Evolutionary conservation across 2,329 filamentous ascomycete species (phyloP).

Genomic region (Colletotrichum sp.): DNA sequence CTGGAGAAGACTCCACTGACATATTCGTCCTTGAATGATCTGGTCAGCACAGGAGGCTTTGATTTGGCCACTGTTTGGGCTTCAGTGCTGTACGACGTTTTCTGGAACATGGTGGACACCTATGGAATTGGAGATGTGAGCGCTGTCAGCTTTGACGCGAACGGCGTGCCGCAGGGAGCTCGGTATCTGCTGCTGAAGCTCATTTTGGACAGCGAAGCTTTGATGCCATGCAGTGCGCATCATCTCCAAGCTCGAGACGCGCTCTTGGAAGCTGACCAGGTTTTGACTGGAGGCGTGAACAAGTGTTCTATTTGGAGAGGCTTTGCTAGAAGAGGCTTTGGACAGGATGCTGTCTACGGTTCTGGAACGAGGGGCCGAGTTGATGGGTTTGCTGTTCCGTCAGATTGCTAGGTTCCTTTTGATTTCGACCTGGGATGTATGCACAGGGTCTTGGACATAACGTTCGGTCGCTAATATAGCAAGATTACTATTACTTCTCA

Average conservation of each 20-base stretch:
- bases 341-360: background rate
- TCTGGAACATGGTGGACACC: background rate
- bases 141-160: background rate
- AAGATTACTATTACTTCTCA: background rate
- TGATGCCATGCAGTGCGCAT: background rate
- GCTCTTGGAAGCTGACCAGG: background rate
- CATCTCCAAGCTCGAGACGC: background rate
- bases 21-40: background rate
- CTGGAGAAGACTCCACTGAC: background rate
- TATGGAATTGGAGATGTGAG: background rate
- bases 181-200: background rate
- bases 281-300: background rate
- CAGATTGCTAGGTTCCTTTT: background rate
- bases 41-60: background rate
- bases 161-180: background rate
- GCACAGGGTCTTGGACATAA: background rate
- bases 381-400: background rate
- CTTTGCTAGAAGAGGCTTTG: background rate
- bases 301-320: background rate
- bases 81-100: background rate
- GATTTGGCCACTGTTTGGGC: background rate
- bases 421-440: rapidly evolving
- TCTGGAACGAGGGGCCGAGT: background rate
- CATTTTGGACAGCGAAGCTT: background rate
- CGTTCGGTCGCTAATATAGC: background rate